Evolutionary conservation across 306 rosid genomes (phyloP).

Genomic region (Cicer bijugum): DNA sequence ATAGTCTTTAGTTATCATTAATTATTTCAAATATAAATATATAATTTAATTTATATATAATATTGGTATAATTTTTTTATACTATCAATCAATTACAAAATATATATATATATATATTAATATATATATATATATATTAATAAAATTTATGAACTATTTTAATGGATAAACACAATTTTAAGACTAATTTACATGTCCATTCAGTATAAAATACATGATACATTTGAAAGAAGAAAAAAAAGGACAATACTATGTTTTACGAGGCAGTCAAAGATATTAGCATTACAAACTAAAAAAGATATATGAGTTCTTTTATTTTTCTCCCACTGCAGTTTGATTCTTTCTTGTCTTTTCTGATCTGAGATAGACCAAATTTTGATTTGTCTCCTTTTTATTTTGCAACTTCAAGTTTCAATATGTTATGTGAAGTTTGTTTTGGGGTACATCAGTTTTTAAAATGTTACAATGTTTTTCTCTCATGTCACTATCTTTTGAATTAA

Average conservation of each 20-base stretch:
- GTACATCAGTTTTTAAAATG: slow-evolving; percentile 56
- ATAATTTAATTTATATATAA: too few relatives aligned
- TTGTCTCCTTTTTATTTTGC: slow-evolving; percentile 35
- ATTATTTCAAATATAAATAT: too few relatives aligned
- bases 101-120: too few relatives aligned
- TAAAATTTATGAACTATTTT: too few relatives aligned
- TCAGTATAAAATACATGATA: too few relatives aligned
- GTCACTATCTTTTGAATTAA: slow-evolving; percentile 63
- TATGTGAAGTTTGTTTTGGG: slow-evolving; percentile 46
- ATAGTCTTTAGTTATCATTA: too few relatives aligned
- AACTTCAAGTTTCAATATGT: slow-evolving; percentile 43
- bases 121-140: too few relatives aligned
- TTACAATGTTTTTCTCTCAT: slow-evolving; percentile 63
- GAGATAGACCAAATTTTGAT: slow-evolving; percentile 57
- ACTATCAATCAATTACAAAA: too few relatives aligned
- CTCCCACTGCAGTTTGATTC: slow-evolving; percentile 41
- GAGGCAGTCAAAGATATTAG: slow-evolving; percentile 77
- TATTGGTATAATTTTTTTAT: too few relatives aligned
- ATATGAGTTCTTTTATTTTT: neutral
- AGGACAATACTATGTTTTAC: slow-evolving; percentile 59
- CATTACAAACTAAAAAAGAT: neutral
- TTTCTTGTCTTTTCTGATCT: slow-evolving; percentile 57
- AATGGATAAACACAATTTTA: too few relatives aligned
- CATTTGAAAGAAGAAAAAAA: too few relatives aligned
- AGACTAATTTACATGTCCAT: too few relatives aligned